Base-by-base conservation (phyloP, 768 basidiomycete species). In the Tylopilus felleus region DNA sequence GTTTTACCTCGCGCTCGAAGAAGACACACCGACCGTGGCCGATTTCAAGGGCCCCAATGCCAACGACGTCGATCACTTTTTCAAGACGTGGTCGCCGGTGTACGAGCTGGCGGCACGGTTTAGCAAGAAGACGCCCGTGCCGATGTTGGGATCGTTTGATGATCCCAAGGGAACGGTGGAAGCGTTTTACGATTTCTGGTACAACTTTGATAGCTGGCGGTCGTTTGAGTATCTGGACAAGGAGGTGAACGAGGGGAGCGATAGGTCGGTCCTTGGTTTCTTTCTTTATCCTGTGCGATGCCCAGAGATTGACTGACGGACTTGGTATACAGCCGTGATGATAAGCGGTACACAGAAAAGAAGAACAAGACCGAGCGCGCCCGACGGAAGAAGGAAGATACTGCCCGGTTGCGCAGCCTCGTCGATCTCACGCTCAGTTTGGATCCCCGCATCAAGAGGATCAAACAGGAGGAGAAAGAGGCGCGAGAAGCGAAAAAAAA, bases 331-430 rank as follows among this genome's bases (percentile, higher is more conserved):
- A 95, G 93, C 68, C 96, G 96, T 53, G 96, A 98, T 71, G 96
- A 99, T 72, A 98, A 98, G 75, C 88, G 96, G 28, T 97, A 95
- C 75, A 94, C 93, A 17, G 96, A 98, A 75, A 98, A 98, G 80
- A 99, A 99, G 81, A 99, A 99, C 84, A 98, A 97, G 74, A 74
- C 90, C 6, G 96, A 99, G 74, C 93, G 96, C 31, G 91, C 93
- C 13, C 82, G 93, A 53, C 80, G 92, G 69, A 99, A 99, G 80
- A 97, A 97, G 80, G 96, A 97, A 62, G 96, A 99, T 73, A 98
- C 83, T 42, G 88, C 93, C 13, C 89, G 94, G 63, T 72, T 98
- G 27, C 86, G 96, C 49, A 77, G 77, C 25, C 76, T 99, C 23
- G 93, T 99, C 47, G 96, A 98, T 75, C 74, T 87, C 52, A 83